Evolutionary conservation across 805 yeast species (phyloP).

Genomic region (Starmerella geochares): DNA sequence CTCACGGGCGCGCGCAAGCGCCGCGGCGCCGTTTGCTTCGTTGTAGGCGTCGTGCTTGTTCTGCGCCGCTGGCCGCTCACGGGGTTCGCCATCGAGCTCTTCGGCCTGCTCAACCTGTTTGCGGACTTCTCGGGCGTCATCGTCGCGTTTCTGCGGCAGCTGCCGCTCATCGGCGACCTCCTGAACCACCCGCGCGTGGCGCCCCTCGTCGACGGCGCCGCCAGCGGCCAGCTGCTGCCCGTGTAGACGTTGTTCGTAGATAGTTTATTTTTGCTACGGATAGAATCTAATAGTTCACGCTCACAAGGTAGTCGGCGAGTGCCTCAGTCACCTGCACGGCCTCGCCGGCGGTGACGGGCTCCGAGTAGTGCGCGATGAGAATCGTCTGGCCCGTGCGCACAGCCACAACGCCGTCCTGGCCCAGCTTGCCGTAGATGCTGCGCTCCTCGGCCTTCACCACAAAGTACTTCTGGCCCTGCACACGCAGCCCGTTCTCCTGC

Average conservation of each 20-base stretch:
- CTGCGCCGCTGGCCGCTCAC: slow-evolving; percentile 64
- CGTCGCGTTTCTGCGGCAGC: slow-evolving; percentile 70
- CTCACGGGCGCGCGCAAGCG: slow-evolving; percentile 80
- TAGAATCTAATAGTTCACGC: slow-evolving; percentile 57
- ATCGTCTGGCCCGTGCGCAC: slow-evolving; percentile 93
- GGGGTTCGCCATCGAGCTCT: slow-evolving; percentile 74
- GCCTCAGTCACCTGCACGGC: slow-evolving; percentile 92
- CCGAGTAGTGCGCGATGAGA: slow-evolving; percentile 79
- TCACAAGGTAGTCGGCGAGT: slow-evolving; percentile 86
- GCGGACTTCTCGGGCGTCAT: slow-evolving; percentile 91
- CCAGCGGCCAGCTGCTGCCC: slow-evolving; percentile 60
- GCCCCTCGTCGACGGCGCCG: slow-evolving; percentile 54
- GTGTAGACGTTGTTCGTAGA: slow-evolving; percentile 32
- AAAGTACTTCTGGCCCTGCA: slow-evolving; percentile 78
- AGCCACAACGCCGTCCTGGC: slow-evolving; percentile 75
- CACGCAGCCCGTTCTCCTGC: slow-evolving; percentile 78
- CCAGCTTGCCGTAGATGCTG: slow-evolving; percentile 85
- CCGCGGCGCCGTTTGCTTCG: slow-evolving; percentile 75
- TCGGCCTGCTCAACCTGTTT: slow-evolving; percentile 84
- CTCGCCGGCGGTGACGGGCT: slow-evolving; percentile 81
- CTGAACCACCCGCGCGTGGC: slow-evolving; percentile 73
- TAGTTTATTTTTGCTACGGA: background rate
- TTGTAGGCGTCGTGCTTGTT: slow-evolving; percentile 64
- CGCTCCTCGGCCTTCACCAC: slow-evolving; percentile 82
- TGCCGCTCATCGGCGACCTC: slow-evolving; percentile 80